Evolutionary conservation across 306 rosid genomes (phyloP), one percentile per base, ranked within the genome.

Genomic region (Trichosanthes cucumerina): DNA sequence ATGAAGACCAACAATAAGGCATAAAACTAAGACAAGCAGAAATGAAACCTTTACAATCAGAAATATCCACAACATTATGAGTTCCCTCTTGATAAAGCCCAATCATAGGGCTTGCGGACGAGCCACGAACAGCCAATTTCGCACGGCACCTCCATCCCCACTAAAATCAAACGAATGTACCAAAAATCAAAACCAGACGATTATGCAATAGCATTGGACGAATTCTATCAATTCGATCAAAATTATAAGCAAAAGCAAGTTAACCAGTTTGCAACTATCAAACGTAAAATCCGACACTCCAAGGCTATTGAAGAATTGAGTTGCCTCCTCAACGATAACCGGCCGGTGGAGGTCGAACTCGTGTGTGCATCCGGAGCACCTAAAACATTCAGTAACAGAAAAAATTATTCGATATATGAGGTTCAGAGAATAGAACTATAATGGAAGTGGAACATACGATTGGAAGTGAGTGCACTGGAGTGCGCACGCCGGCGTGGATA

Each of bases 111-210:
- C 81, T 68, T 14, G 64, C 74, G 2, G 91, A 44, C 13, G 93
- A 87, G 78, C 97, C 98, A 18, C 98, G 97, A 73, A 94, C 96
- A 0, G 95, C 98, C 80, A 94, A 78, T 80, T 94, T 94, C 41
- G 97, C 98, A 0, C 98, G 96, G 86, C 98, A 92, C 84, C 98
- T 87, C 98, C 98, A 94, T 72, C 89, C 92, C 93, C 96, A 92
- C 98, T 92, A 43, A 53, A 46, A 36, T 14, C 6, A 75, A 38
- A 41, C 7, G 11, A 21, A 68, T 49, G 12, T n/a, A 72, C 54
- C 26, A 75, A 39, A 6, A 31, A 54, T 34, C 19, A 63, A 50
- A 82, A 46, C 78, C 58, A 41, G 19, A n/a, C 59, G 36, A 43
- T 9, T 77, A 70, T 38, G 18, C 8, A 47, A 9, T 2, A 0